Evolutionary conservation across 306 rosid species (phyloP), one percentile per base, ranked within the genome.

Genomic region (Quercus gilva): DNA sequence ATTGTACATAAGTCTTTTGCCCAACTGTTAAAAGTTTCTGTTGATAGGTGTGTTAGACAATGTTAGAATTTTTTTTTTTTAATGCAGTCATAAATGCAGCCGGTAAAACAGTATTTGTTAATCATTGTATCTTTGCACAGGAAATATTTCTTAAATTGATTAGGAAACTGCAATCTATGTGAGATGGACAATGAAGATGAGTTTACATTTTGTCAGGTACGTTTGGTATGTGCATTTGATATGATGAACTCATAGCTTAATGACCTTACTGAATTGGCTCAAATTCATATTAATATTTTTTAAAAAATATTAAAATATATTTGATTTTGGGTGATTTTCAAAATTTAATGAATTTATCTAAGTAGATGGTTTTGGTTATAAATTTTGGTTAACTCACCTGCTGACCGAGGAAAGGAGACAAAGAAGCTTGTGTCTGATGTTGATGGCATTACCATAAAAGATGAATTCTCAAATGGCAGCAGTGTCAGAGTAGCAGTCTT

Each of bases 181-280:
- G 31, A 51, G 51, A 95, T 89, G 99, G 98, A 90, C 49, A 61
- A 8, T 29, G 87, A 90, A 31, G 14, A 84, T n/a, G 99, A 95
- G 43, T 35, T 35, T 35, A 6, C 8, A 35, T 35, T 35, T 35
- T 35, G 9, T 35, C 89, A 90, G 95, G 97, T 86, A 84, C 79
- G 78, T 68, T 72, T 55, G 71, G 26, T 80, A 33, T 37, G 20
- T 45, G 49, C 58, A 35, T 78, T 67, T 79, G 51, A 74, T 79
- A 74, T 69, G 37, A 29, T 64, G 41, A 71, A 51, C 35, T 61
- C 53, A 12, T 74, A 18, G 19, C 14, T 69, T 15, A 13, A 20
- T 4, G 15, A 29, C 23, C 45, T 76, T 71, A 71, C 75, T 43
- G 51, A 57, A 61, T 49, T 87, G 74, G n/a, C 26, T 55, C 29